A percentile compares a stretch with the other conserved stretches of the same genome.
phyloP scores from a whole-genome alignment of 1,284 basidiomycete species.

The Trichosporon sp. region DNA sequence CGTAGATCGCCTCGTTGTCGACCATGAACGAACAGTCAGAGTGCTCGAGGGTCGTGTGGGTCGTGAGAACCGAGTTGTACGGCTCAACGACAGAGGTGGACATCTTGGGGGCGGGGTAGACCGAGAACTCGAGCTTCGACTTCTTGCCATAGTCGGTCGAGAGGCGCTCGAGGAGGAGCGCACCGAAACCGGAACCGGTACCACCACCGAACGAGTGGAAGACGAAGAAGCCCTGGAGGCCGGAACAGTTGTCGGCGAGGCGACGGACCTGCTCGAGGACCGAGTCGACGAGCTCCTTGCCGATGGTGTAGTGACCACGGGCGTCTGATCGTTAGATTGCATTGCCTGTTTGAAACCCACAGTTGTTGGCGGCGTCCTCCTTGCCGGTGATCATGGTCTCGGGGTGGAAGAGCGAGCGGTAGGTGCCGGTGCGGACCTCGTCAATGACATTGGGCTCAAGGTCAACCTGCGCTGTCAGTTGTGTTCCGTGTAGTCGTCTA shows the following conservation, averaged over 20 bases:
- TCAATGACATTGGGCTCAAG: slow-evolving; percentile 95
- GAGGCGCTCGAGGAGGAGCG: slow-evolving; percentile 90
- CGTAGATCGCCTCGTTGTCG: slow-evolving; percentile 97
- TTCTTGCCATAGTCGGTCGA: slow-evolving; percentile 99
- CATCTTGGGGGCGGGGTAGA: slow-evolving; percentile 91
- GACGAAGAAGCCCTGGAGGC: slow-evolving; percentile 99
- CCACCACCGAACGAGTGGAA: slow-evolving; percentile 99
- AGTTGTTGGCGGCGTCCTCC: slow-evolving; percentile 99
- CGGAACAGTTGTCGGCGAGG: slow-evolving; percentile 94
- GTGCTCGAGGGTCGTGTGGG: slow-evolving; percentile 98
- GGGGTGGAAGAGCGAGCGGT: slow-evolving; percentile 94
- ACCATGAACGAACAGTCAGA: slow-evolving; percentile 99
- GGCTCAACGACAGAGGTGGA: slow-evolving; percentile 98
- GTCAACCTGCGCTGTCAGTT: slow-evolving; percentile 57
- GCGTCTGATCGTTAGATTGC: slow-evolving; percentile 61
- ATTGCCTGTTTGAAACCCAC: slow-evolving; percentile 53
- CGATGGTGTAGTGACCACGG: slow-evolving; percentile 96
- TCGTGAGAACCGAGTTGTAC: slow-evolving; percentile 98
- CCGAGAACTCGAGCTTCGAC: slow-evolving; percentile 97
- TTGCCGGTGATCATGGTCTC: slow-evolving; percentile 99
- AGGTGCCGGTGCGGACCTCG: slow-evolving; percentile 90
- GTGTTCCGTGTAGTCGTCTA: neutral
- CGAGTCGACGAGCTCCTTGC: slow-evolving; percentile 83
- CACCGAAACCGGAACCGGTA: slow-evolving; percentile 98
- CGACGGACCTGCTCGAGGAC: slow-evolving; percentile 96